Evolutionary conservation across 805 yeast genomes (phyloP), one percentile per base, ranked within the genome.

Genomic region (Ogataea pilisensis): DNA sequence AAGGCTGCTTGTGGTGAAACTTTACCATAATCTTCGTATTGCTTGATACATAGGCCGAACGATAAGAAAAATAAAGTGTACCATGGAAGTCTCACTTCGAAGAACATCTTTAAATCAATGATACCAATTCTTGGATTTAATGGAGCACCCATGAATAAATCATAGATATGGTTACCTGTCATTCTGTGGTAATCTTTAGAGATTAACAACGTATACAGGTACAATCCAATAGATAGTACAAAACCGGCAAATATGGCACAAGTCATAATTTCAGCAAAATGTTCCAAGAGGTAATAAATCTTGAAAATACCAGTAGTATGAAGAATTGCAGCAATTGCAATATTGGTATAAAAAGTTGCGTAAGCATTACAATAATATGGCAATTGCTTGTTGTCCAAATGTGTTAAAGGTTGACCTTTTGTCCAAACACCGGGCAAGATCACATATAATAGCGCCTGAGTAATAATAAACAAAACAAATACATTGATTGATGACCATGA

Each of bases 81-180:
- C 99, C 99, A 93, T 13, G 99, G 99, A 45, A 93, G 72, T 62
- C 99, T 80, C 33, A 93, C 97, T 66, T 93, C 99, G 61, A 89
- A 91, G 65, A 93, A 93, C 95, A 93, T 88, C 73, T 93, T 93
- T 63, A 88, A 71, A 66, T 93, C 99, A 54, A 91, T 74, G 53
- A 82, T 82, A 31, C 97, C 98, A 59, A 91, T 72, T 62, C 99
- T 76, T 48, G 99, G 99, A 65, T 93, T 93, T 61, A 93, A 76
- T 31, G 97, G 95, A 13, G 96, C 96, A 36, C 99, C 99, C 95
- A 93, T 82, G 69, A 93, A 93, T 57, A 88, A 72, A 64, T 93
- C 99, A 59, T 89, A 91, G 50, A 93, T 64, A 56, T 76, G 83
- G 64, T 85, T 87, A 18, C 98, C 97, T 8, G 97, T 82, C 91